Evolutionary conservation across 1,284 basidiomycete genomes (phyloP), one percentile per base, ranked within the genome.

Genomic region (Porodaedalea pini): DNA sequence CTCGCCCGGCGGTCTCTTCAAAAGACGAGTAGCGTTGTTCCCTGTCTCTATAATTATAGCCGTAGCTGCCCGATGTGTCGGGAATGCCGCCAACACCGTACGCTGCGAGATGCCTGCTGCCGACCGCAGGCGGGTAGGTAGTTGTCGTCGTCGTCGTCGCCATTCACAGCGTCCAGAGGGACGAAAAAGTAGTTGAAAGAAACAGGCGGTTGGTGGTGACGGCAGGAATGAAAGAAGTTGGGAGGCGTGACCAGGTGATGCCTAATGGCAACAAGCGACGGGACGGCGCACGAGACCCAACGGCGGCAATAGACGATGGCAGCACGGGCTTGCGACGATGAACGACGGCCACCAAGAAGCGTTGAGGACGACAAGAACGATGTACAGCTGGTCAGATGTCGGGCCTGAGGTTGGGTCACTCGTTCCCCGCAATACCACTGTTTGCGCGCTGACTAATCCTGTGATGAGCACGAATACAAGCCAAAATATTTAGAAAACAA

Each of bases 1-100:
- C 32, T 34, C 32, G 19, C 15, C 6, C 23, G 27, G 10, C 8
- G 2, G 44, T 7, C 25, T 52, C 50, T 19, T 21, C 17, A 29
- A 51, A 51, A 2, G 56, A 31, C 23, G 56, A 21, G 36, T 51
- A 57, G n/a, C 21, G 56, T 25, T 44, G 49, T 13, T 52, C 44
- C 15, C 34, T 56, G 37, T 56, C 29, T 19, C 29, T 31, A 47
- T 54, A 45, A 34, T 21, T 45, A n/a, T 51, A 51, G 1, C 32
- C 49, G n/a, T 47, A 47, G 11, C 25, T 15, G 15, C 45, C 45
- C 25, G 23, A 34, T 34, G 6, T 6, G 32, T 34, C 32, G 6
- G 32, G 32, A 13, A 34, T 34, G 6, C 13, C 7, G 13, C 32
- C 32, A 6, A 34, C 7, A 13, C 32, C 32, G 32, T 34, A 34